Evolutionary conservation across 108 stramenopile genomes (phyloP).

Genomic region (Pseudonitzschia delicatissima): DNA sequence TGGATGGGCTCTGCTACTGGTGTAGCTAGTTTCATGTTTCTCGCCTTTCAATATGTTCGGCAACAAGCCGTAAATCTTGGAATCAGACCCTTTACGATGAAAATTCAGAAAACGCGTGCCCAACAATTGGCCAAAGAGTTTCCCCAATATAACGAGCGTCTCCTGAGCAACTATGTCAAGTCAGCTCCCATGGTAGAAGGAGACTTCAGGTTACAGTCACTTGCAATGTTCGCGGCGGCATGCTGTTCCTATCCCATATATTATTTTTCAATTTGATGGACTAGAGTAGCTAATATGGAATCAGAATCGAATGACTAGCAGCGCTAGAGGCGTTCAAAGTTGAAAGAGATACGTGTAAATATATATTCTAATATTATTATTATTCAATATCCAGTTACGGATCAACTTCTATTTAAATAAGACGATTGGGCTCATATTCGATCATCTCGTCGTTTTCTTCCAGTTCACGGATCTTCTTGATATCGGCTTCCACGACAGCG

Average conservation of each 20-base stretch:
- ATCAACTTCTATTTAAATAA: conserved; percentile 12
- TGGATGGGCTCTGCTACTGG: conserved; percentile 89
- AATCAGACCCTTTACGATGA: conserved; percentile 66
- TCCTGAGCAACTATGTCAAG: not conserved
- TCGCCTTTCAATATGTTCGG: conserved; percentile 58
- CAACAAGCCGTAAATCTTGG: conserved; percentile 79
- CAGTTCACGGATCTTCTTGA: conserved; percentile 69
- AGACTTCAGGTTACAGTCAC: no score
- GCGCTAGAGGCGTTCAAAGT: no score
- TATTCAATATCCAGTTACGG: not conserved
- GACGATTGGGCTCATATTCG: conserved; percentile 41
- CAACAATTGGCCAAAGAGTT: conserved; percentile 31
- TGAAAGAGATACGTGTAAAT: no score
- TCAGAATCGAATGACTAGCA: not conserved
- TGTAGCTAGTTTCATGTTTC: conserved; percentile 69
- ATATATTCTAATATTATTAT: not conserved
- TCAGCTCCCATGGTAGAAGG: conserved; percentile 1
- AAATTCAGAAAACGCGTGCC: conserved; percentile 40
- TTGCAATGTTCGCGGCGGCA: no score
- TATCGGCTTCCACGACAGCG: conserved; percentile 54
- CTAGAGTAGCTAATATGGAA: no score
- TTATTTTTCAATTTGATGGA: no score
- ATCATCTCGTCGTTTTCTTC: conserved; percentile 70
- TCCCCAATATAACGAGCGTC: conserved; percentile 35
- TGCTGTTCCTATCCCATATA: no score